Percentiles rank a stretch among this genome's conserved stretches.
These are phyloP conservation scores for Sporobolomyces roseus DNA, from an alignment of 768 basidiomycete genomes.

Conservation along the genomic window DNA sequence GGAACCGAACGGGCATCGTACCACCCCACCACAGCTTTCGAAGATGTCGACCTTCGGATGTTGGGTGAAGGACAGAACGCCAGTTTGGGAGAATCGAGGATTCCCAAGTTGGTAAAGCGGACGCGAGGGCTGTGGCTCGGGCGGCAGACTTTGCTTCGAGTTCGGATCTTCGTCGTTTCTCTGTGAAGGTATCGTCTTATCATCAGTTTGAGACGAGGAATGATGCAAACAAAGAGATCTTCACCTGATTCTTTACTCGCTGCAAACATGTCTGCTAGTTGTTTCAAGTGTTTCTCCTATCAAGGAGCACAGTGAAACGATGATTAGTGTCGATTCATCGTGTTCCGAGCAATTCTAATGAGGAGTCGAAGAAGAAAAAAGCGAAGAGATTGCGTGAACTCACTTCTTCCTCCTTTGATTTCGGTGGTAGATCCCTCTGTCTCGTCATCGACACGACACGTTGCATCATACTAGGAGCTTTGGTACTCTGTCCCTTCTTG, in stretches of 20 bases:
- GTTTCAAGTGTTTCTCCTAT: slow-evolving; percentile 73
- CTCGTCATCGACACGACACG: slow-evolving; percentile 78
- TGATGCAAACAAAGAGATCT: background rate
- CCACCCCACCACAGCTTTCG: slow-evolving; percentile 78
- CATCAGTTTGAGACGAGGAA: background rate
- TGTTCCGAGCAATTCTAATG: too few species aligned
- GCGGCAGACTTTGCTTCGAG: slow-evolving; percentile 58
- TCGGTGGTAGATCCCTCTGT: slow-evolving; percentile 80
- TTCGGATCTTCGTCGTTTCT: slow-evolving; percentile 64
- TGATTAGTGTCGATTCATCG: too few species aligned
- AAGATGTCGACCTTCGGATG: background rate
- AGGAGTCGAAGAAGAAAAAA: too few species aligned
- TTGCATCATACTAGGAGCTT: slow-evolving; percentile 62
- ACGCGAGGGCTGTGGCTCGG: slow-evolving; percentile 65
- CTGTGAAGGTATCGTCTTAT: slow-evolving; percentile 44
- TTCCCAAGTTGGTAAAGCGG: slow-evolving; percentile 71
- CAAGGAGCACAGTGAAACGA: too few species aligned
- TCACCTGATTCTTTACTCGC: slow-evolving; percentile 68
- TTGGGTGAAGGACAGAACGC: slow-evolving; percentile 57
- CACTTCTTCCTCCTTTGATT: slow-evolving; percentile 69
- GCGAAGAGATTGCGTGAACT: too few species aligned
- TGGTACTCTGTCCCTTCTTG: background rate
- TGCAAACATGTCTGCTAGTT: slow-evolving; percentile 86
- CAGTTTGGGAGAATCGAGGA: slow-evolving; percentile 75
- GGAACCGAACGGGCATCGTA: slow-evolving; percentile 68